phyloP scores from a whole-genome alignment of 345 rosid genomes.

The Durio zibethinus region DNA sequence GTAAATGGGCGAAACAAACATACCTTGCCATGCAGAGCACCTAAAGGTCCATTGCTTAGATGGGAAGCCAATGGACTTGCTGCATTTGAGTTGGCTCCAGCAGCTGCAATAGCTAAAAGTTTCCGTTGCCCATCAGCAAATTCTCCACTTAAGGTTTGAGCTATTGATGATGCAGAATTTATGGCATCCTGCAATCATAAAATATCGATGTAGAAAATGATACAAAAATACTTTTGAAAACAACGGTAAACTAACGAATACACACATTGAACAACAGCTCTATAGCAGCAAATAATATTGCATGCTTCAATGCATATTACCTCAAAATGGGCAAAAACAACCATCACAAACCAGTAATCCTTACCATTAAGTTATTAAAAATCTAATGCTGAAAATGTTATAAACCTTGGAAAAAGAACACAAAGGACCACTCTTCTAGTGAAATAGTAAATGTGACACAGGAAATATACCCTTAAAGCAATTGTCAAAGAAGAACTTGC shows the following conservation, averaged over 20 bases:
- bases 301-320: not conserved
- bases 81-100: constrained; percentile 57
- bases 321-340: not conserved
- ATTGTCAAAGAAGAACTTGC: constrained; percentile 64
- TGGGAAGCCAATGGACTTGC: constrained; percentile 51
- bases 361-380: not conserved
- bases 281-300: not conserved
- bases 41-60: constrained; percentile 63
- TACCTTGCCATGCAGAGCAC: constrained; percentile 64
- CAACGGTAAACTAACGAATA: not conserved
- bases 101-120: constrained; percentile 62
- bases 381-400: not conserved
- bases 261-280: not conserved
- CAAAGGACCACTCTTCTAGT: not conserved
- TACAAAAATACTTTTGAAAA: not conserved
- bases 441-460: not conserved
- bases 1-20: not conserved
- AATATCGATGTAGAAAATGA: not conserved
- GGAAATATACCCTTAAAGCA: constrained; percentile 59
- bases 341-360: not conserved
- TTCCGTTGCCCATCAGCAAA: constrained; percentile 73
- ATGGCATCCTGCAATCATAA: constrained; percentile 61
- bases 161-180: constrained; percentile 62
- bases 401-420: not conserved
- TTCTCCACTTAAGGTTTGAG: constrained; percentile 71